These are phyloP conservation scores for Beauveria sp. DNA, from an alignment of 2,329 filamentous ascomycete genomes.

Conservation along the genomic window DNA sequence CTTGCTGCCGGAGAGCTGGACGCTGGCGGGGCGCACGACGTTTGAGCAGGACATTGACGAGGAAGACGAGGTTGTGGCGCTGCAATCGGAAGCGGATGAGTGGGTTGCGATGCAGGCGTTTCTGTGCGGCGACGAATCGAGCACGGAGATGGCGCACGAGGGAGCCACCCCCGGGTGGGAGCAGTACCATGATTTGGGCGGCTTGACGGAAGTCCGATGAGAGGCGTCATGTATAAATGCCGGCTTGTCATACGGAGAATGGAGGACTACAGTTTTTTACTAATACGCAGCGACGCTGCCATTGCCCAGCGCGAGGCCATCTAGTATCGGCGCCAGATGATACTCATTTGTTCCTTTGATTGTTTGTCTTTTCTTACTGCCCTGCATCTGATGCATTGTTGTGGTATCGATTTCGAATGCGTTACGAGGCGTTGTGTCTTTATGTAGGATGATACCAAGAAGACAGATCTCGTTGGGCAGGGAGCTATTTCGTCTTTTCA, in stretches of 20 bases:
- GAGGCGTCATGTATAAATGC: too few relatives aligned
- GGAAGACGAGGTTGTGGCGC: constrained; percentile 19
- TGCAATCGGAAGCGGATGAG: constrained; percentile 23
- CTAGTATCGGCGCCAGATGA: constrained; percentile 1
- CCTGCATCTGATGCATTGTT: not conserved
- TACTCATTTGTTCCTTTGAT: not conserved
- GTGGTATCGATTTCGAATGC: not conserved
- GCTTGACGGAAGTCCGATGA: constrained; percentile 32
- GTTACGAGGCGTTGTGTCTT: not conserved
- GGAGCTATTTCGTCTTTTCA: not conserved
- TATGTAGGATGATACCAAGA: constrained; percentile 2
- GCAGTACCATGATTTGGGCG: constrained; percentile 39
- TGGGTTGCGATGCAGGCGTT: constrained; percentile 31
- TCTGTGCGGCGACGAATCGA: constrained; percentile 20
- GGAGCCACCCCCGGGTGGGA: constrained; percentile 33
- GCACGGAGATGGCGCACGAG: constrained; percentile 15
- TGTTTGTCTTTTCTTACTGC: not conserved
- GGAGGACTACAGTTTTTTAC: not conserved
- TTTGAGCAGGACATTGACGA: constrained; percentile 16
- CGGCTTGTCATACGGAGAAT: not conserved
- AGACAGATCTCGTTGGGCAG: not conserved
- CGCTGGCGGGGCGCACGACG: constrained; percentile 8
- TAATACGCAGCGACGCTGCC: not conserved
- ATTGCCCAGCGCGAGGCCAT: constrained; percentile 1
- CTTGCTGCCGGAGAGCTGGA: constrained; percentile 14